Conservation (phyloP, 192 early-diverging fungal species). For the Podila horticola region DNA sequence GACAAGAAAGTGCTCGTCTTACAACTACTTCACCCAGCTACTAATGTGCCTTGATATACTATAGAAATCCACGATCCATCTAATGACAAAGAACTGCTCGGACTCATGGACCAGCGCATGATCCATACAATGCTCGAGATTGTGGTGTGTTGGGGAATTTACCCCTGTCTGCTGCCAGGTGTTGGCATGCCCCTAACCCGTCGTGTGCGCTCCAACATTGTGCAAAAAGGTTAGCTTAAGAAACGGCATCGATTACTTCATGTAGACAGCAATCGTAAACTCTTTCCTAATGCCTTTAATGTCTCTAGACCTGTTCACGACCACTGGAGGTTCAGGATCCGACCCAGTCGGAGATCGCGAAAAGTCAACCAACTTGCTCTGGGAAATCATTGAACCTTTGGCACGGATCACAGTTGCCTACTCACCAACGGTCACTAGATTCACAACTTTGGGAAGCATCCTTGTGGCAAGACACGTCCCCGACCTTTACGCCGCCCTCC, state of each 20-base stretch:
- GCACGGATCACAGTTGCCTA: constrained; percentile 29
- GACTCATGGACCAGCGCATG: constrained; percentile 69
- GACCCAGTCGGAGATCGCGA: constrained; percentile 1
- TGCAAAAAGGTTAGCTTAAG: constrained; percentile 49
- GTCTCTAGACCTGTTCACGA: too few relatives aligned
- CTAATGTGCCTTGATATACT: too few relatives aligned
- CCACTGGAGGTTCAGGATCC: too few relatives aligned
- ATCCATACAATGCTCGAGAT: constrained; percentile 74
- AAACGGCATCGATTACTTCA: too few relatives aligned
- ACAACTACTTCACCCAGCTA: too few relatives aligned
- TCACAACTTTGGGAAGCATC: constrained; percentile 67
- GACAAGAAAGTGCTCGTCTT: not conserved
- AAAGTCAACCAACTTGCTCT: constrained; percentile 11
- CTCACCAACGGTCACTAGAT: constrained; percentile 28
- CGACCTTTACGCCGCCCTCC: constrained; percentile 73
- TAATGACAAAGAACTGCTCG: constrained; percentile 54
- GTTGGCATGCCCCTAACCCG: constrained; percentile 74
- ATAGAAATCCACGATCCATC: constrained; percentile 31
- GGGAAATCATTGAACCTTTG: constrained; percentile 38
- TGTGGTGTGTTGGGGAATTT: constrained; percentile 72
- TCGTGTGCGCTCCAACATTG: constrained; percentile 66
- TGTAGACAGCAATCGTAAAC: too few relatives aligned
- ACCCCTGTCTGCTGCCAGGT: constrained; percentile 71
- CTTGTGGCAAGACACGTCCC: constrained; percentile 64
- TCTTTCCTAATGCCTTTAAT: too few relatives aligned